Base-by-base conservation (phyloP, 495 filamentous ascomycete species). In the Bacidia gigantensis region DNA sequence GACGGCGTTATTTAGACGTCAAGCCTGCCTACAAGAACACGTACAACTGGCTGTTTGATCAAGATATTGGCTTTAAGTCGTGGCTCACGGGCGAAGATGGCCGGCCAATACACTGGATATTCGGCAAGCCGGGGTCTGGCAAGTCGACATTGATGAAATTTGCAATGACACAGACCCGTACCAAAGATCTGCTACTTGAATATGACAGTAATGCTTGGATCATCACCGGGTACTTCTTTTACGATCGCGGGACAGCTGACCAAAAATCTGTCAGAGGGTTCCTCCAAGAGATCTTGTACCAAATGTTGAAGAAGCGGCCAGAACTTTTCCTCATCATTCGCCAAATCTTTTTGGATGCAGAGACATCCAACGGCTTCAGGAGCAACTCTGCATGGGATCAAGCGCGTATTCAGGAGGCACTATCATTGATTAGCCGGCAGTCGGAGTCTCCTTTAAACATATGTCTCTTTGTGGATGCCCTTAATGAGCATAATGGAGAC, bases 71-170 rank as follows among this genome's bases (percentile, higher is more conserved):
- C 11, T 61, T 56, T 42, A 14, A 38, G 18, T 11, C 18, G 2
- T 61, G 59, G 59, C 53, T 58, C 9, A 26, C 32, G 18, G 47
- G 47, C 38, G 14, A 50, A 2, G 29, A 26, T 14, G 14, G 3
- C 3, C n/a, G 25, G 17, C 41, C 51, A 12, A 55, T 58, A 21
- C 58, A 46, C 35, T 74, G 71, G 72, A 65, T 74, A 26, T 66
- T 68, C 46, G 72, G 72, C 18, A 75, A 72, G 53, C 69, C 72
- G 3, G 70, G 70, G 14, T 63, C 66, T 12, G 72, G 72, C 0
- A 74, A 76, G 59, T 72, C 69, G 0, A 74, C 71, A 1, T 47
- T 75, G 21, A 62, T 71, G 58, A 65, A 64, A 52, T 64, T 65
- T 47, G 55, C 58, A 10, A 56, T 62, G 49, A 42, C 25, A 18